Evolutionary conservation across 208 protist species (phyloP), one percentile per base, ranked within the genome.

Genomic region (Phytomonas francai): DNA sequence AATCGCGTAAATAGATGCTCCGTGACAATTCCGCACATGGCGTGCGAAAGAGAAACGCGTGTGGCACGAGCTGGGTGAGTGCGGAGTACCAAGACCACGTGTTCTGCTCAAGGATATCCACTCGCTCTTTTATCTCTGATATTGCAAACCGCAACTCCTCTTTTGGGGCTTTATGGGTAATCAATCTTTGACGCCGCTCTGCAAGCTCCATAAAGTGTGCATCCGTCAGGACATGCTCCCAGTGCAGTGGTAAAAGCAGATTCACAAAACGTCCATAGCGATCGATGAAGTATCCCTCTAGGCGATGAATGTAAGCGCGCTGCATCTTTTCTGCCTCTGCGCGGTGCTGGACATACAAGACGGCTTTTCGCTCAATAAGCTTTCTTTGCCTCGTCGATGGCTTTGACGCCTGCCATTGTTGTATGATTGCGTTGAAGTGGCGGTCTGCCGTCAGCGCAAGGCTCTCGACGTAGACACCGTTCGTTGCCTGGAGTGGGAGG

Each of bases 161-260:
- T 28, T 29, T 29, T 4, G 66, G 11, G 7, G 72, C 68, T 14
- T 68, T 62, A 49, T 77, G 70, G 1, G 72, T 71, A 22, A 66
- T 71, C 45, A 70, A 51, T 25, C 59, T 66, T 63, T 80, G 68
- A 6, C 74, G 64, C 22, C 71, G 58, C 14, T 75, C 60, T 54
- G 72, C 59, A 16, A 84, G 65, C 16, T 25, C 25, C 58, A 77
- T 74, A 45, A 88, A 80, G n/a, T 42, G 59, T 14, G 74, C 67
- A 59, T 92, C 83, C 42, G 84, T 78, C 6, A 88, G 54, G 5
- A 87, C 75, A 45, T 87, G 77, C 29, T 77, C 63, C 65, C 77
- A 87, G 31, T 80, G 78, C 33, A 92, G 76, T 4, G 86, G 86
- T 31, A 83, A 68, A 73, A 79, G 70, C 27, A 81, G 19, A 45